Evolutionary conservation across 2,329 filamentous ascomycete genomes (phyloP).

Genomic region (Fusarium verrucosum): DNA sequence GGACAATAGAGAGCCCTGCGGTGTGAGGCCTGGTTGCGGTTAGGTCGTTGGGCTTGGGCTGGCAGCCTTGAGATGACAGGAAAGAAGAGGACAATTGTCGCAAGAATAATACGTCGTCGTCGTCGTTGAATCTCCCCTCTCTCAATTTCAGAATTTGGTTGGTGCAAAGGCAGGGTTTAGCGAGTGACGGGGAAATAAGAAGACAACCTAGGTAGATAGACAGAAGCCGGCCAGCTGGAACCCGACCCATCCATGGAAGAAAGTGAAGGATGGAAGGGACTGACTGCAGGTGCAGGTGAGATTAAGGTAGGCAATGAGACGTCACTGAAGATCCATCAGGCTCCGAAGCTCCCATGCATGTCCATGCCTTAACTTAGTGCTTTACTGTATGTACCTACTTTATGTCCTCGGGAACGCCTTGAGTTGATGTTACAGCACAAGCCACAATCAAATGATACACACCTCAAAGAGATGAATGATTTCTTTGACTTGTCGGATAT

Average conservation of each 20-base stretch:
- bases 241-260: background rate
- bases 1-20: background rate
- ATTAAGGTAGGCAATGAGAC: slow-evolving; percentile 36
- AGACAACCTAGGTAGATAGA: slow-evolving; percentile 2
- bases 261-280: background rate
- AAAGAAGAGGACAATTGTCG: background rate
- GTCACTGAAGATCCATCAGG: slow-evolving; percentile 42
- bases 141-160: slow-evolving; percentile 12
- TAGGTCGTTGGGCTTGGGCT: background rate
- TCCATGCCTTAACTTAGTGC: slow-evolving; percentile 6
- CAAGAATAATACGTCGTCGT: too few relatives aligned
- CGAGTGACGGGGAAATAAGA: slow-evolving; percentile 21
- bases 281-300: slow-evolving; percentile 9
- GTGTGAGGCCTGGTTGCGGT: background rate
- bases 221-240: background rate
- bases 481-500: too few relatives aligned
- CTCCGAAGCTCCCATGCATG: slow-evolving; percentile 36
- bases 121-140: background rate
- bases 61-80: background rate
- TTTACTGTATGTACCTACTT: too few relatives aligned
- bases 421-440: slow-evolving; percentile 11
- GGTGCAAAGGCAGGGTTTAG: slow-evolving; percentile 29
- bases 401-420: slow-evolving; percentile 7
- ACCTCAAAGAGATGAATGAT: too few relatives aligned
- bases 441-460: slow-evolving; percentile 27